phyloP scores from a whole-genome alignment of 2,329 filamentous ascomycete genomes.

The Colletotrichum brevisporum region DNA sequence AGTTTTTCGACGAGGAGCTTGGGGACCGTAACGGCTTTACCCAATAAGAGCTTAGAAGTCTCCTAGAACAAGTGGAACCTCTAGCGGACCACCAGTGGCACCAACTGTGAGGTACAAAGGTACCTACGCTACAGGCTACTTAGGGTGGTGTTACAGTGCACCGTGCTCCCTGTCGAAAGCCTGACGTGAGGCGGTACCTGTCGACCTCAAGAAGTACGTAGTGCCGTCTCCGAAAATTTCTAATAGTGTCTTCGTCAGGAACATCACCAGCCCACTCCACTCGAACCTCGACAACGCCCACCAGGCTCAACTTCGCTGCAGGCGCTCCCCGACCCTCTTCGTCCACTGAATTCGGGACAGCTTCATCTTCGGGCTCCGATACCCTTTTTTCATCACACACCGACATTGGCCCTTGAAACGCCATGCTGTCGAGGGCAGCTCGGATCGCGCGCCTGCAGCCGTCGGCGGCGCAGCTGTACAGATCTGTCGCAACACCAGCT shows the following conservation, averaged over 20 bases:
- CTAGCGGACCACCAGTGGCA: background rate
- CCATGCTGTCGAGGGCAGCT: conserved; percentile 44
- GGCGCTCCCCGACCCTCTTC: conserved; percentile 18
- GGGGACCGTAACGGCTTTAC: background rate
- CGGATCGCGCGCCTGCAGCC: conserved; percentile 42
- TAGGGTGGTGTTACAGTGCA: too few relatives aligned
- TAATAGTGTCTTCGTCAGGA: conserved; percentile 39
- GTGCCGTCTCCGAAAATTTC: conserved; percentile 37
- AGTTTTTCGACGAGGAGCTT: conserved; percentile 11
- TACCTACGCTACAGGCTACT: conserved; percentile 1
- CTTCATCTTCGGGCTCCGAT: background rate
- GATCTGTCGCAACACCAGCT: conserved; percentile 38
- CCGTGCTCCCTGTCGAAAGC: conserved; percentile 7
- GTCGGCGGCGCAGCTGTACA: conserved; percentile 39
- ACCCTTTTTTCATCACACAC: background rate
- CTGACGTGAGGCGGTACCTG: background rate
- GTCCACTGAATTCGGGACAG: background rate
- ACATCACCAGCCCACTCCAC: conserved; percentile 32
- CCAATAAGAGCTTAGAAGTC: conserved; percentile 20
- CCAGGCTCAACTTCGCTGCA: conserved; percentile 16
- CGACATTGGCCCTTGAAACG: conserved; percentile 32
- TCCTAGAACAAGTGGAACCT: background rate
- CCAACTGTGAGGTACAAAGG: background rate
- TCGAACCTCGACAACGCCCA: conserved; percentile 16
- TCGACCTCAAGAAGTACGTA: conserved; percentile 3